These are phyloP conservation scores for Oryza coarctata DNA, from an alignment of 176 grass and related monocot species.

Conservation along the genomic window DNA sequence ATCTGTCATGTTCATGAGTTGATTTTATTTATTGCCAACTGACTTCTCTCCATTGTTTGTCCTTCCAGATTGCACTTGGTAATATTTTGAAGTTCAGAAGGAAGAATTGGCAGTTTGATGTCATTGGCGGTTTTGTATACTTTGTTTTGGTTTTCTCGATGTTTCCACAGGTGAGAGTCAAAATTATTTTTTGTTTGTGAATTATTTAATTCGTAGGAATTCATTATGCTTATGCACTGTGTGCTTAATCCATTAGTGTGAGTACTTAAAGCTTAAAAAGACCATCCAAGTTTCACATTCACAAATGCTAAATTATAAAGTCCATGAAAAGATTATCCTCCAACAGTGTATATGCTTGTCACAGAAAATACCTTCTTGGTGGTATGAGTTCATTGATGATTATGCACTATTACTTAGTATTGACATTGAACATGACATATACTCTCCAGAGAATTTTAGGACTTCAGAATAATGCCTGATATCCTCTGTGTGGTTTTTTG, in stretches of 20 bases:
- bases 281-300: background rate
- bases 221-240: background rate
- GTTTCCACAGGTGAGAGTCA: constrained; percentile 92
- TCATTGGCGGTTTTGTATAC: constrained; percentile 97
- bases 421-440: constrained; percentile 6
- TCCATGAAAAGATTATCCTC: background rate
- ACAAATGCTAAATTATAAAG: background rate
- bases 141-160: constrained; percentile 95
- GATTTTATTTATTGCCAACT: constrained; percentile 24
- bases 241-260: background rate
- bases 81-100: constrained; percentile 95
- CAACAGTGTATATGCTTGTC: background rate
- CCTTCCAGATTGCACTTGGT: constrained; percentile 85
- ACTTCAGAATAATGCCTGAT: background rate
- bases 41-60: constrained; percentile 26
- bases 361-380: background rate
- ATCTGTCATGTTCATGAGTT: background rate
- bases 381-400: background rate
- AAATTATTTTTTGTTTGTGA: constrained; percentile 4
- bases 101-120: constrained; percentile 99
- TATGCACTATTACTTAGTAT: background rate
- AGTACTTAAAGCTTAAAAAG: background rate
- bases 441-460: background rate
- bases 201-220: background rate
- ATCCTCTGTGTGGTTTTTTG: background rate